Base-by-base conservation (phyloP, 768 basidiomycete genomes). In the Leccinum obscurum region DNA sequence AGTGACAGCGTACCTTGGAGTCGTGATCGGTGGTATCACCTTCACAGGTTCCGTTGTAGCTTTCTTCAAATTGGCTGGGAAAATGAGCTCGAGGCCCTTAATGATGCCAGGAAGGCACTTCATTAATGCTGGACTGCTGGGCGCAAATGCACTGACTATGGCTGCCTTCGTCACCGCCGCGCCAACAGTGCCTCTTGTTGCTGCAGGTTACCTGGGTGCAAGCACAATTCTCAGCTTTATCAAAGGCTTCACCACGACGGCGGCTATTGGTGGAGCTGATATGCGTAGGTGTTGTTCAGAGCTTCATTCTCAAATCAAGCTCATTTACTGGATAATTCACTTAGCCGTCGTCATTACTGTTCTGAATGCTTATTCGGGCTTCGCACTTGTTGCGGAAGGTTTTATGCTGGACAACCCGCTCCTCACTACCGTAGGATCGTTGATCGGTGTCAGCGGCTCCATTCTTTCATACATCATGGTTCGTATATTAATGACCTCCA, bases 391-490 rank as follows among this genome's bases (percentile, higher is more conserved):
- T 17, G 93, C 93, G 3, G 93, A 95, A 80, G 93, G 92, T 7
- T 92, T 95, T 69, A 95, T 95, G 93, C 73, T 94, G 64, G 90
- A 94, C 66, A 93, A 94, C 68, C 84, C 91, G 15, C 80, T 94
- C 11, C 76, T 94, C 50, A 91, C 90, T 2, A 90, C 90, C 0
- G 84, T 95, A 37, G 93, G 93, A 15, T 89, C 92, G 22, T 76
- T 95, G 52, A 95, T 95, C 60, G 93, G 92, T 41, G 93, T 94
- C 69, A 91, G 89, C 73, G 93, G 93, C 52, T 92, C 90, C 14
- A 95, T 95, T 69, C 81, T 95, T 53, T 93, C 91, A 11, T 94
- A 95, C 66, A 93, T 95, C 70, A 95, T 94, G 93, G 93, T 92
- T 66, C 64, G 83, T 61, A 28, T 37, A 57, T 54, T 17, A 30